These are phyloP conservation scores for Cutaneotrichosporon dermatis DNA, from an alignment of 1,284 basidiomycete genomes.

Conservation along the genomic window DNA sequence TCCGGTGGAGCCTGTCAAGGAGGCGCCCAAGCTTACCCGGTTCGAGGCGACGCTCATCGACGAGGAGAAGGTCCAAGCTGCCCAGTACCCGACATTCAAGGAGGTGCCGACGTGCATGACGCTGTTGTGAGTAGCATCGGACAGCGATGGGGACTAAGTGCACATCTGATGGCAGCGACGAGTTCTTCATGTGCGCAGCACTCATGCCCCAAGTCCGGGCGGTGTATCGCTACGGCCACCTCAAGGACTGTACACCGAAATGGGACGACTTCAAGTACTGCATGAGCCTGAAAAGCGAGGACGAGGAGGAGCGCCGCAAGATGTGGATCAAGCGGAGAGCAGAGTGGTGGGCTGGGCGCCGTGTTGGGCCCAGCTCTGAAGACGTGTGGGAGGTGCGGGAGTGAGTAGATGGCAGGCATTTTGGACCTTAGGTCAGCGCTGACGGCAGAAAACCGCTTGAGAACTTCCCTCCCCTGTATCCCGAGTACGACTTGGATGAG, in stretches of 20 bases:
- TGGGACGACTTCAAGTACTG: constrained; percentile 95
- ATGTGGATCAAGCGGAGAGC: constrained; percentile 80
- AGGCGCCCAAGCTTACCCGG: constrained; percentile 24
- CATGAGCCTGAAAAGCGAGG: constrained; percentile 72
- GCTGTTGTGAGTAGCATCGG: constrained; percentile 53
- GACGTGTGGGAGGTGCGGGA: constrained; percentile 85
- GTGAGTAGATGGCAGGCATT: constrained; percentile 51
- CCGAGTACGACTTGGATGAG: constrained; percentile 22
- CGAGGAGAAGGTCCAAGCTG: constrained; percentile 43
- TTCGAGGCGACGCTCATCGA: constrained; percentile 39
- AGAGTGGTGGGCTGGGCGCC: constrained; percentile 81
- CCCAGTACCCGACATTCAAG: constrained; percentile 61
- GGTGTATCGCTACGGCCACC: constrained; percentile 78
- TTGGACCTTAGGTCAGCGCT: background rate
- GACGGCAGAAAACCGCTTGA: constrained; percentile 30
- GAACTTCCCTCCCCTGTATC: constrained; percentile 41
- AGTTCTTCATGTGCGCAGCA: constrained; percentile 73
- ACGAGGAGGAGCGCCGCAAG: constrained; percentile 69
- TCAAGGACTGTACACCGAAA: constrained; percentile 71
- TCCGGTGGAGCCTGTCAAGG: background rate
- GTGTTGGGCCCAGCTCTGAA: constrained; percentile 75
- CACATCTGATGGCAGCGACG: constrained; percentile 52
- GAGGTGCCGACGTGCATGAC: constrained; percentile 75
- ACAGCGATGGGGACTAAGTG: no score
- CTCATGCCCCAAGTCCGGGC: constrained; percentile 76